Base-by-base conservation (phyloP, 352 stramenopile genomes). In the Phytophthora foliorum region DNA sequence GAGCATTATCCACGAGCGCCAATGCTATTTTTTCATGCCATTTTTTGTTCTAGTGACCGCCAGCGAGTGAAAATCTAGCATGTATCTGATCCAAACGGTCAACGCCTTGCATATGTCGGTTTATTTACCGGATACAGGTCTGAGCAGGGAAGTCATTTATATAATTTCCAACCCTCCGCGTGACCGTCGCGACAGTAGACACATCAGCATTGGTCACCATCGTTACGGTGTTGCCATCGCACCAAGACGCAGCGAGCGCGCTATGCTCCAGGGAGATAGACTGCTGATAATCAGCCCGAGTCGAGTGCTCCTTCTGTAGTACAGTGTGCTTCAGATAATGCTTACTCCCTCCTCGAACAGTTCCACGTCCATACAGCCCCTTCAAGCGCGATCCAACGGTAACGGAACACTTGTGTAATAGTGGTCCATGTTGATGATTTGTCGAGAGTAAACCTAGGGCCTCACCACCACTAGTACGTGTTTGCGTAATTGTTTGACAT, bases 81-180 rank as follows among this genome's bases (percentile, higher is more conserved):
- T 62, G 38, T 16, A 83, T 46, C 48, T 83, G 72, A 48, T 80
- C 72, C n/a, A 66, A 19, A 2, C 65, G 6, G 21, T 83, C 75
- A 0, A 78, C 72, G 0, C 72, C 75, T 50, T 83, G 68, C 72
- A 80, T 80, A 17, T 70, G 25, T 10, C 63, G 8, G 27, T 80
- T 77, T 52, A 78, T 80, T 27, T 74, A 10, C 4, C 45, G 59
- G 17, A 74, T 39, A 32, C 57, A 68, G 11, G 39, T 67, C n/a
- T 70, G 71, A 4, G 60, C 63, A 32, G 41, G 39, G 32, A 71
- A 75, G 19, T 52, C 25, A 6, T 7, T 5, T 0, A 7, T 36
- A 13, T 67, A 4, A n/a, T 52, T 58, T 31, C 48, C 41, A 16
- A 74, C 45, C 1, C 41, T 24, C 13, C 54, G 29, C 6, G 5